Evolutionary conservation across 148 eudicot genomes (phyloP), one percentile per base, ranked within the genome.

Genomic region (Polygonum maritimum): DNA sequence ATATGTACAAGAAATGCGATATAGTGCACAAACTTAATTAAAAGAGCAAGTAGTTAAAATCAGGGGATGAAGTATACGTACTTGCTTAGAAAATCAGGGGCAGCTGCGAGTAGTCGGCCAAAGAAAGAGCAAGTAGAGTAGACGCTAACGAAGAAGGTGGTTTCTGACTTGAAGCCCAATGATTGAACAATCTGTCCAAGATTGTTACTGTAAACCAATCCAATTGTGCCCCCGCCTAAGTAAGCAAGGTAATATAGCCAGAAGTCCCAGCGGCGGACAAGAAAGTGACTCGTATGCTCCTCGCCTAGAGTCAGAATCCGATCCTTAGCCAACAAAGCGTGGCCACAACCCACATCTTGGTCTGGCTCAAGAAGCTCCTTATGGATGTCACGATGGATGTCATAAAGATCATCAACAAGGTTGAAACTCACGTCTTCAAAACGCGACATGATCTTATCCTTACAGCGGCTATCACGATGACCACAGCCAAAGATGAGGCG

Each of bases 101-200:
- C 82, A 41, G 91, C 87, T 58, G 91, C 84, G 69, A 86, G 89
- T 70, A 88, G 77, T 3, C 91, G 89, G 22, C 91, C 91, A 45
- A 86, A 88, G 79, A 88, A 88, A 13, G 91, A 88, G 76, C 85
- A 86, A 1, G 91, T 80, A 2, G 91, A 86, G 77, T 86, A 88
- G 45, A 86, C 40, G 5, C 86, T 86, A 36, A 88, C 78, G 14
- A 86, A 84, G 40, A 79, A 81, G 26, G 84, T 74, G 19, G 82
- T 88, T 36, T 77, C 48, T 2, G 81, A 77, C 22, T 75, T 69
- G 12, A 72, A 81, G 1, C 91, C 91, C 36, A 86, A 85, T 22
- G 91, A 86, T 45, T 86, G 82, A 7, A 85, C 84, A 33, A 88
- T 88, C 73, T 88, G 91, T 48, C 91, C 91, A 47, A 88, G 82